Evolutionary conservation across 257 asterid species (phyloP), one percentile per base, ranked within the genome.

Genomic region (Haberlea rhodopensis): DNA sequence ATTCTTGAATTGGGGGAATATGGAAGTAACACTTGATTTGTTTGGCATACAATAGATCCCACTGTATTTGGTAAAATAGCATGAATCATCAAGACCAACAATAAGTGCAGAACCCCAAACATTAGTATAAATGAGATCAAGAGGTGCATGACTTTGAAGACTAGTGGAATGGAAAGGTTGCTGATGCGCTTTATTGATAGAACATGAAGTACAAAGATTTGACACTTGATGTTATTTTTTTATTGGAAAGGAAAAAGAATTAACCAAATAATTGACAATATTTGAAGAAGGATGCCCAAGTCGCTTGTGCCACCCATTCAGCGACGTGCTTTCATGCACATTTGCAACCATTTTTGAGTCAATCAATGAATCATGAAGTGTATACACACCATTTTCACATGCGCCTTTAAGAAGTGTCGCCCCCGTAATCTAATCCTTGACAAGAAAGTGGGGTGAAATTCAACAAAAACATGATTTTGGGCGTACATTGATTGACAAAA

Each of bases 221-320:
- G n/a, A n/a, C n/a, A n/a, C n/a, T n/a, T n/a, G n/a, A n/a, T n/a
- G n/a, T n/a, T n/a, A n/a, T n/a, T n/a, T n/a, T n/a, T n/a, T n/a
- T n/a, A n/a, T n/a, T 2, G 54, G 54, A 49, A 49, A 23, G 5
- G 4, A 8, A 0, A 49, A 49, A 49, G 19, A 13, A 13, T 49
- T 49, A 49, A 16, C 60, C 49, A 18, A 65, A 60, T 16, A n/a
- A n/a, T n/a, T n/a, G n/a, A n/a, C n/a, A n/a, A n/a, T n/a, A n/a
- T n/a, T n/a, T n/a, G n/a, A n/a, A n/a, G n/a, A n/a, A n/a, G n/a
- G n/a, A n/a, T n/a, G n/a, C n/a, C n/a, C n/a, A n/a, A n/a, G n/a
- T n/a, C 60, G 69, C 46, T 61, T 40, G 53, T 61, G 66, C 55
- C 66, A 61, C 8, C 58, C 51, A 65, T 51, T 25, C 18, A 51